Evolutionary conservation across 345 rosid genomes (phyloP).

Genomic region (Syzygium grande): DNA sequence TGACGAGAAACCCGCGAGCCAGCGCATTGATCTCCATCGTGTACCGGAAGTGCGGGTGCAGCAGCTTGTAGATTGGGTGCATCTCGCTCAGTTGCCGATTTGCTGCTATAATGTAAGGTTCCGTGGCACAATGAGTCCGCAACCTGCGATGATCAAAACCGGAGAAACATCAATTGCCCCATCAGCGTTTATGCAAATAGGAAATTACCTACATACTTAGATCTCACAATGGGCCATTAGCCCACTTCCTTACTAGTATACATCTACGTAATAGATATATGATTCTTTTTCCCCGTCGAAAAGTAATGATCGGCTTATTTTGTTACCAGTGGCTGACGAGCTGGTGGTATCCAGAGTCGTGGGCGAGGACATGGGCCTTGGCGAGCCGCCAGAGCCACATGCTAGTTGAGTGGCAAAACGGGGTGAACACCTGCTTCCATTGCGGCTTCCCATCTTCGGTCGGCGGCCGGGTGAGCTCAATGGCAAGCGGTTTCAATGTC

Average conservation of each 20-base stretch:
- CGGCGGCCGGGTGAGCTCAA: conserved; percentile 59
- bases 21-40: conserved; percentile 74
- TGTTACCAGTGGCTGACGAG: conserved; percentile 68
- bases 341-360: conserved; percentile 58
- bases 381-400: conserved; percentile 72
- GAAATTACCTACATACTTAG: not conserved
- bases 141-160: conserved; percentile 26
- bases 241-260: not conserved
- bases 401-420: conserved; percentile 30
- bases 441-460: conserved; percentile 38
- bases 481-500: conserved; percentile 50
- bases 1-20: conserved; percentile 47
- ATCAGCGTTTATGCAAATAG: not conserved
- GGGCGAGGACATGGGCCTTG: conserved; percentile 56
- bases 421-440: conserved; percentile 50
- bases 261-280: not conserved
- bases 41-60: conserved; percentile 71
- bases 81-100: conserved; percentile 60
- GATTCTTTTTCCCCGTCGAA: not conserved
- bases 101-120: conserved; percentile 64
- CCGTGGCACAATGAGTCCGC: conserved; percentile 56
- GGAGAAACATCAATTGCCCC: not conserved
- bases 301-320: not conserved
- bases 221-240: not conserved
- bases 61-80: conserved; percentile 57